Evolutionary conservation across 2,329 filamentous ascomycete genomes (phyloP).

Genomic region (Pestalotiopsis sp.): DNA sequence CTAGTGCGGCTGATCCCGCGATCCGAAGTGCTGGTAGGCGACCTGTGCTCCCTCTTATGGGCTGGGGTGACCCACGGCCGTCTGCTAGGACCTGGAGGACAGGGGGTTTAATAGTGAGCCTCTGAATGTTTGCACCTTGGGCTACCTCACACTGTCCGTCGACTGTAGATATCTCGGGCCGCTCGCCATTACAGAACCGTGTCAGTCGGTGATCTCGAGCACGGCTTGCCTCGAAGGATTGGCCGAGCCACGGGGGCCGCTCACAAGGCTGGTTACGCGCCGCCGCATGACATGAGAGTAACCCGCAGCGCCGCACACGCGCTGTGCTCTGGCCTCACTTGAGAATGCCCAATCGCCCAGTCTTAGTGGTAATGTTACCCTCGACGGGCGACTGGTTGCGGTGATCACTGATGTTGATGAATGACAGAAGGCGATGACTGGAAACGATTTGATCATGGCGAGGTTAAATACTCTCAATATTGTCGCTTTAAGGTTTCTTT

Average conservation of each 20-base stretch:
- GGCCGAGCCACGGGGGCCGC: constrained; percentile 2
- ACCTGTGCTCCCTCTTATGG: constrained; percentile 1
- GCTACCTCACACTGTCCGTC: not conserved
- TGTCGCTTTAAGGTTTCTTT: too few relatives aligned
- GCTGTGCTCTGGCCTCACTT: not conserved
- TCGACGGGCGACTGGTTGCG: not conserved
- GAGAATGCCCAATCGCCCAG: not conserved
- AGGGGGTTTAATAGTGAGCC: not conserved
- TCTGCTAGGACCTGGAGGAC: not conserved
- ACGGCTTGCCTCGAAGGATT: constrained; percentile 12
- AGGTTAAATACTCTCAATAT: too few relatives aligned
- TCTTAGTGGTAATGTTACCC: not conserved
- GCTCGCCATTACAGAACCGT: not conserved
- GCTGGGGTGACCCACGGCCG: constrained; percentile 11
- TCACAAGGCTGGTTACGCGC: not conserved
- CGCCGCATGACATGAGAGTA: not conserved
- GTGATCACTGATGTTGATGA: not conserved
- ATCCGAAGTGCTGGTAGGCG: constrained; percentile 10
- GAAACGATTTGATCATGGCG: too few relatives aligned
- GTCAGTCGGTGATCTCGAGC: not conserved
- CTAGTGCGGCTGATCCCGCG: constrained; percentile 35
- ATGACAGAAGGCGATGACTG: not conserved
- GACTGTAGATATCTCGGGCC: not conserved
- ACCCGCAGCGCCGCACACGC: not conserved
- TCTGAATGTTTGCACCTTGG: not conserved